Evolutionary conservation across 306 rosid species (phyloP).

Genomic region (Sicyos baderoa): DNA sequence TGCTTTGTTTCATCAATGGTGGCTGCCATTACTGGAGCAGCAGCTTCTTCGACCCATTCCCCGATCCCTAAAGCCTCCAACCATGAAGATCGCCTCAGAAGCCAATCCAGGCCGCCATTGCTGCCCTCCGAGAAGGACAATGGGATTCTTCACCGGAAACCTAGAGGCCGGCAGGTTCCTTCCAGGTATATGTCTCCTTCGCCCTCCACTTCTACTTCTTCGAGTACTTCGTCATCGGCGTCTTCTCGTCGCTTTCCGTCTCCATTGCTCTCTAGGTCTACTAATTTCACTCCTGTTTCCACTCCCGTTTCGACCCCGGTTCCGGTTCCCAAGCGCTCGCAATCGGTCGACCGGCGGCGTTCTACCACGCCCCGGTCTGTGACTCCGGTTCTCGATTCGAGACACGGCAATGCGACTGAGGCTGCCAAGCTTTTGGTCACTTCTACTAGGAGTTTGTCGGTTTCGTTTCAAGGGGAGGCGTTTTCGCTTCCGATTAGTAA

Average conservation of each 20-base stretch:
- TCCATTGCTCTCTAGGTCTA: slow-evolving; percentile 76
- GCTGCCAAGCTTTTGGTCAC: slow-evolving; percentile 83
- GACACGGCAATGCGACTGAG: slow-evolving; percentile 41
- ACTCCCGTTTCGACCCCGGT: slow-evolving; percentile 42
- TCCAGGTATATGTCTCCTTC: slow-evolving; percentile 96
- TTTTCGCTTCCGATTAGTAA: slow-evolving; percentile 94
- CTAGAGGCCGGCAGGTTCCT: slow-evolving; percentile 73
- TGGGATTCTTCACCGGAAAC: slow-evolving; percentile 47
- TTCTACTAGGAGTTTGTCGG: slow-evolving; percentile 89
- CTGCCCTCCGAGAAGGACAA: slow-evolving; percentile 57
- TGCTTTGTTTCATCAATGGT: slow-evolving; percentile 48
- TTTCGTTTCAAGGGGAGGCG: slow-evolving; percentile 92
- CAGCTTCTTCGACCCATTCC: slow-evolving; percentile 28
- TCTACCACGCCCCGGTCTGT: slow-evolving; percentile 40
- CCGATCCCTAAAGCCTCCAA: slow-evolving; percentile 29
- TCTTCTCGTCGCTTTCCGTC: slow-evolving; percentile 80
- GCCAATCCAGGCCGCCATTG: slow-evolving; percentile 41
- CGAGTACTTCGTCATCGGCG: slow-evolving; percentile 26
- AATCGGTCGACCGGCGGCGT: slow-evolving; percentile 76
- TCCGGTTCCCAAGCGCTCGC: slow-evolving; percentile 60
- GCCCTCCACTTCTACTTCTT: slow-evolving; percentile 61
- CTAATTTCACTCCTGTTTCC: slow-evolving; percentile 43
- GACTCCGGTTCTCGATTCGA: slow-evolving; percentile 41
- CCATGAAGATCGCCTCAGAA: slow-evolving; percentile 23
- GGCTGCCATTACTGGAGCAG: slow-evolving; percentile 83